Percentiles rank a stretch among this genome's conserved stretches.
phyloP scores from a whole-genome alignment of 2,329 filamentous ascomycete species.

The Diaporthe sp. region DNA sequence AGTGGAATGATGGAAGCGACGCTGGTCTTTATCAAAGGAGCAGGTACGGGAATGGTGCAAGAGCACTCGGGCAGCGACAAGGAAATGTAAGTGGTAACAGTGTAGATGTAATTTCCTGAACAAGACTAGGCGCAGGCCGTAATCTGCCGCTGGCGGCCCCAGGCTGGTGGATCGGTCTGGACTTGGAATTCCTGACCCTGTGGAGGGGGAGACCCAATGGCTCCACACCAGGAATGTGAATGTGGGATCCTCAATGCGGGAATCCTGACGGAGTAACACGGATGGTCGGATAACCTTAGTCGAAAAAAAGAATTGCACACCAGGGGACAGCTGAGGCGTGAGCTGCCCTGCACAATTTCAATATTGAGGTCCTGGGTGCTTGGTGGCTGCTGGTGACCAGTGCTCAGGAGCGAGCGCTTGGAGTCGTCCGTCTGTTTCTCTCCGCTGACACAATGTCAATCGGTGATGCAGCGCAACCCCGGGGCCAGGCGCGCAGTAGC shows the following conservation, averaged over 20 bases:
- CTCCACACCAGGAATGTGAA: constrained; percentile 14
- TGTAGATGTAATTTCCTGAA: constrained; percentile 33
- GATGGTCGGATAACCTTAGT: constrained; percentile 22
- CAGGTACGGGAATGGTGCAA: constrained; percentile 26
- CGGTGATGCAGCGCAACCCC: background rate
- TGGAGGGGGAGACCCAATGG: constrained; percentile 17
- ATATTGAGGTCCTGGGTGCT: background rate
- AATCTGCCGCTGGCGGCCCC: constrained; percentile 32
- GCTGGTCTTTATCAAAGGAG: constrained; percentile 19
- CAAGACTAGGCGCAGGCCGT: constrained; percentile 30
- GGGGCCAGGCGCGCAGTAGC: constrained; percentile 14
- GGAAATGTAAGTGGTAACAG: constrained; percentile 15
- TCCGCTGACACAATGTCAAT: background rate
- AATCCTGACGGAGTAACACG: constrained; percentile 15
- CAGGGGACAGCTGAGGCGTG: background rate
- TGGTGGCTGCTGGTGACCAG: background rate
- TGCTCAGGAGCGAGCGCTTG: background rate
- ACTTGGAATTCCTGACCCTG: constrained; percentile 30
- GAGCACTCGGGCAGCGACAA: constrained; percentile 21
- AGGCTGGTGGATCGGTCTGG: constrained; percentile 30
- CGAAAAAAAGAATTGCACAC: background rate
- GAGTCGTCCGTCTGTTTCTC: background rate
- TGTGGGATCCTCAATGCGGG: constrained; percentile 25
- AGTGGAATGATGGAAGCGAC: constrained; percentile 4
- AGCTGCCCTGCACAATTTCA: background rate